Evolutionary conservation across 2,329 filamentous ascomycete species (phyloP).

Genomic region (Xylariaceae sp.): DNA sequence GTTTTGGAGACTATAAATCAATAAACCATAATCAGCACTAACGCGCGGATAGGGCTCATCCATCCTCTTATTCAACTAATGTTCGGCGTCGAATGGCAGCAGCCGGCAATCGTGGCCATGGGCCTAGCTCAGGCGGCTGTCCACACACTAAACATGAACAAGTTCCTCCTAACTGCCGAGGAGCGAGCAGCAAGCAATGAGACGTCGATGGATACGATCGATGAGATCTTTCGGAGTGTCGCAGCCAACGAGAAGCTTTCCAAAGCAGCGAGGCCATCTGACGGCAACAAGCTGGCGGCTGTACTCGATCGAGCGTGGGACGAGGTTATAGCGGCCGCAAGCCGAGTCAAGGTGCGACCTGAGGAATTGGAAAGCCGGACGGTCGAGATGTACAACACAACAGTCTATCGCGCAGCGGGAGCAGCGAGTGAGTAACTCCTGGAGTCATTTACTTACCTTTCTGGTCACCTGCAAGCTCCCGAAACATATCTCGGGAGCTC

Average conservation of each 20-base stretch:
- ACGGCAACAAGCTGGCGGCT: constrained; percentile 69
- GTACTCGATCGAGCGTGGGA: constrained; percentile 59
- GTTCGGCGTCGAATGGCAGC: constrained; percentile 77
- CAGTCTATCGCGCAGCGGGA: constrained; percentile 45
- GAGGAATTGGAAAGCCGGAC: constrained; percentile 54
- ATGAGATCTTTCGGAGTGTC: constrained; percentile 60
- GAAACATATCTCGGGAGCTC: too few relatives aligned
- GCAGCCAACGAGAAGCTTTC: constrained; percentile 53
- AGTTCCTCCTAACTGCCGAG: constrained; percentile 54
- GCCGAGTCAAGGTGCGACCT: constrained; percentile 52
- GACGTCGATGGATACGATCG: constrained; percentile 41
- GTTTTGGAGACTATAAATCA: constrained; percentile 12
- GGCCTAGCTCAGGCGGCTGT: constrained; percentile 73
- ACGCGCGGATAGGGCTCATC: constrained; percentile 51
- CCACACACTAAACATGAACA: constrained; percentile 55
- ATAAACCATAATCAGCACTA: background rate
- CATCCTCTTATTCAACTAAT: constrained; percentile 84
- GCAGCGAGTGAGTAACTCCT: constrained; percentile 62
- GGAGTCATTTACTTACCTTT: too few relatives aligned
- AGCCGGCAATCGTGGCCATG: constrained; percentile 77
- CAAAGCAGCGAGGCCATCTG: constrained; percentile 43
- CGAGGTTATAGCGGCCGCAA: constrained; percentile 59
- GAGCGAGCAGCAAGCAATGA: constrained; percentile 35
- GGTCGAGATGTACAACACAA: constrained; percentile 65
- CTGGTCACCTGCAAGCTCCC: too few relatives aligned